These are phyloP conservation scores for Tetradesmus obliquus DNA, from an alignment of 139 green algal species.

Conservation along the genomic window DNA sequence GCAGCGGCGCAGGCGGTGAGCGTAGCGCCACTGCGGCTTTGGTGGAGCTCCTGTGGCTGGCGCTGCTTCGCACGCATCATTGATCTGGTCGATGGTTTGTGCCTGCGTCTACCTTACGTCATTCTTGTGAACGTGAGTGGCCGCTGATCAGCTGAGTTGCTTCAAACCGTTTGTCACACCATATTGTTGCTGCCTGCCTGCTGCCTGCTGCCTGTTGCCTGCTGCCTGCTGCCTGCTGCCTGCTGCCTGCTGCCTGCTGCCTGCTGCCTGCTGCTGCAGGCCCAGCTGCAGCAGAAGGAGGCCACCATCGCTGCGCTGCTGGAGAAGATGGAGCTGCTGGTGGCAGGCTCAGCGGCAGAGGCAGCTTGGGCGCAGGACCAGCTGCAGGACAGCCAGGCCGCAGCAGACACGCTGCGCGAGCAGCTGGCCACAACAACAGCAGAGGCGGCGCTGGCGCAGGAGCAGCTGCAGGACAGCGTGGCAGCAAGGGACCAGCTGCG, in stretches of 20 bases:
- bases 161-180: too few relatives aligned
- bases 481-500: neutral
- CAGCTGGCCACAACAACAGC: neutral
- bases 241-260: too few relatives aligned
- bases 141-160: too few relatives aligned
- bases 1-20: neutral
- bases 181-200: too few relatives aligned
- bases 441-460: neutral
- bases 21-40: too few relatives aligned
- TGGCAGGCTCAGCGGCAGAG: constrained; percentile 9
- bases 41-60: too few relatives aligned
- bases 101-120: too few relatives aligned
- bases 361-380: constrained; percentile 1
- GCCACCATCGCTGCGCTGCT: neutral
- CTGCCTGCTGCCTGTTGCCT: too few relatives aligned
- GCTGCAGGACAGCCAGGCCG: neutral
- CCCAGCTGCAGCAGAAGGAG: neutral
- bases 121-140: too few relatives aligned
- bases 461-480: neutral
- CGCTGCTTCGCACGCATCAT: too few relatives aligned
- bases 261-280: neutral
- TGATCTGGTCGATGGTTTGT: too few relatives aligned
- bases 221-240: too few relatives aligned
- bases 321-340: constrained; percentile 30
- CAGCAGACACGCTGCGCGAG: neutral